These are phyloP conservation scores for Stagonosporopsis tanaceti DNA, from an alignment of 2,329 filamentous ascomycete genomes.

Conservation along the genomic window DNA sequence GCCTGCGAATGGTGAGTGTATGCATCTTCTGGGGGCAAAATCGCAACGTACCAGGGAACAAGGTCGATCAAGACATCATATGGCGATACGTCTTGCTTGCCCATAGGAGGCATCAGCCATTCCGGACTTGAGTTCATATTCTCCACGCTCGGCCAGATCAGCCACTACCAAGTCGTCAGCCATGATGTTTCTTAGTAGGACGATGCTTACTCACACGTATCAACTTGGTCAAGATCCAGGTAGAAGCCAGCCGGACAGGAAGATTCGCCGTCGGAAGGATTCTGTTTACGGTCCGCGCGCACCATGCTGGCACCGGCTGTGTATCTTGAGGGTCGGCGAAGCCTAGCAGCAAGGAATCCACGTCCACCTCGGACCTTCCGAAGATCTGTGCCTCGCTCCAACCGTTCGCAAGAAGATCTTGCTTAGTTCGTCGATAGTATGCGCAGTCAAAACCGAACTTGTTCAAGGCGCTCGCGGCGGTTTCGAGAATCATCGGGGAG, in stretches of 20 bases:
- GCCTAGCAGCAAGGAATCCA: conserved; percentile 46
- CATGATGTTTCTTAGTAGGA: background rate
- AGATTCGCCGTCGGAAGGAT: conserved; percentile 36
- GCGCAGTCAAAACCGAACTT: conserved; percentile 48
- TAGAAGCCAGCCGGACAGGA: conserved; percentile 42
- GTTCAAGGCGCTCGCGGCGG: conserved; percentile 28
- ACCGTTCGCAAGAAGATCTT: conserved; percentile 43
- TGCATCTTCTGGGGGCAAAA: background rate
- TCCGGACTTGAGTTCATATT: conserved; percentile 47
- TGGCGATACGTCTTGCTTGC: conserved; percentile 39
- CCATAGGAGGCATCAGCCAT: conserved; percentile 44
- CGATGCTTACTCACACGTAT: conserved; percentile 41
- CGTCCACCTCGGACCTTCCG: conserved; percentile 44
- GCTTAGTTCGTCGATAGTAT: conserved; percentile 43
- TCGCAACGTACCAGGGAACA: conserved; percentile 42
- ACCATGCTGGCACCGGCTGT: conserved; percentile 46
- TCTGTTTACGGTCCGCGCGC: conserved; percentile 43
- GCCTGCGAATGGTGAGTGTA: conserved; percentile 36
- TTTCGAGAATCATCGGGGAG: conserved; percentile 27
- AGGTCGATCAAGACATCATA: conserved; percentile 47
- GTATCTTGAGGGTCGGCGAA: conserved; percentile 45
- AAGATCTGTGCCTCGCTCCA: conserved; percentile 46
- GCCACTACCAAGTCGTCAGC: conserved; percentile 38
- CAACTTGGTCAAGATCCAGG: conserved; percentile 46
- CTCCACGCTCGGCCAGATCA: conserved; percentile 49